Evolutionary conservation across 169 alveolate genomes (phyloP).

Genomic region (Plasmodium ovale): DNA sequence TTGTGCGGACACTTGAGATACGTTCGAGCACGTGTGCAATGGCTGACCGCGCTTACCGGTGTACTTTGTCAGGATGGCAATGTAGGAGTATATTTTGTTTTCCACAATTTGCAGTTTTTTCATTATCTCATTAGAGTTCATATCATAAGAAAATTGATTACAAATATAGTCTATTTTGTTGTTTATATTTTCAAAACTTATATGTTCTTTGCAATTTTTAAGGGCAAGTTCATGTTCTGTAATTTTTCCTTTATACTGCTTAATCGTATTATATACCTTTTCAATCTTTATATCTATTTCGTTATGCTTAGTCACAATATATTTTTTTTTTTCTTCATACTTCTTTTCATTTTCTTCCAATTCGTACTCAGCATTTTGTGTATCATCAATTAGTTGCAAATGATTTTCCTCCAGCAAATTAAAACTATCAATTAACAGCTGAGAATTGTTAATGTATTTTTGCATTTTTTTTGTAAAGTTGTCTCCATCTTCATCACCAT

Average conservation of each 20-base stretch:
- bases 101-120: constrained; percentile 63
- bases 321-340: constrained; percentile 37
- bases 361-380: constrained; percentile 65
- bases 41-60: constrained; percentile 13
- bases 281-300: constrained; percentile 48
- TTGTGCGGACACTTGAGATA: not conserved
- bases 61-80: constrained; percentile 57
- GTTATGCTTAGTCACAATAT: constrained; percentile 6
- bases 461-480: constrained; percentile 25
- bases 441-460: constrained; percentile 56
- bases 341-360: constrained; percentile 67
- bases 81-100: constrained; percentile 56
- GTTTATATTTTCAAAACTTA: constrained; percentile 45
- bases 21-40: not conserved
- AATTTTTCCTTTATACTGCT: constrained; percentile 33
- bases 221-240: constrained; percentile 20
- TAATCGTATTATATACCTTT: constrained; percentile 18
- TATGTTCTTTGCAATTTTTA: constrained; percentile 29
- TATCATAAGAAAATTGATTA: constrained; percentile 47
- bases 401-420: constrained; percentile 63
- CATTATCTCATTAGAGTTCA: constrained; percentile 65
- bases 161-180: constrained; percentile 65
- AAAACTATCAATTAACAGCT: constrained; percentile 51
- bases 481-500: not conserved
- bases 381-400: constrained; percentile 66